Evolutionary conservation across 768 basidiomycete genomes (phyloP).

Genomic region (Russula griseocarnosa): DNA sequence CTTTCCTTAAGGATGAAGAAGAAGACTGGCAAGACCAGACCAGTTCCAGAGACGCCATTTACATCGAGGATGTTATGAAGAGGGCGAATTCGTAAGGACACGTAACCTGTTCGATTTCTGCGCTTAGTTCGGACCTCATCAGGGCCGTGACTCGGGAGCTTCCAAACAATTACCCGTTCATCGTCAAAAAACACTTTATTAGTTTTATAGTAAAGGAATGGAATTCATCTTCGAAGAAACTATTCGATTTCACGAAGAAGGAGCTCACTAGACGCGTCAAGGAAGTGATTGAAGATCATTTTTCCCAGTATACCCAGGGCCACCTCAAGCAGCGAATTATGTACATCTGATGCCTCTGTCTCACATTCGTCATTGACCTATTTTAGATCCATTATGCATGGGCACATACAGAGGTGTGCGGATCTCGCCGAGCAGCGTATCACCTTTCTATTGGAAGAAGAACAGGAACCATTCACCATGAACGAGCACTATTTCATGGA

Average conservation of each 20-base stretch:
- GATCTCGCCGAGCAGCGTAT: constrained; percentile 11
- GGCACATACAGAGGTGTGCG: constrained; percentile 14
- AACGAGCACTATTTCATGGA: constrained; percentile 31
- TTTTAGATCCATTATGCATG: constrained; percentile 14
- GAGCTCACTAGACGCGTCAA: constrained; percentile 23
- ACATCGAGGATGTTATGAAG: constrained; percentile 47
- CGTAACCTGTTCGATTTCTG: background rate
- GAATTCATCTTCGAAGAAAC: constrained; percentile 24
- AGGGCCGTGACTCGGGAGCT: constrained; percentile 67
- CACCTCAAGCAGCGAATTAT: constrained; percentile 26
- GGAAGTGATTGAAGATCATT: constrained; percentile 26
- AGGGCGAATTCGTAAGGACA: constrained; percentile 42
- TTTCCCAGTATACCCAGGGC: constrained; percentile 27
- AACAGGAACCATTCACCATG: constrained; percentile 29
- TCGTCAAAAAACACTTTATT: constrained; percentile 31
- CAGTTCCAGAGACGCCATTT: constrained; percentile 34
- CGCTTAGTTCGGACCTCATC: background rate
- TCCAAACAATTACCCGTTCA: constrained; percentile 57
- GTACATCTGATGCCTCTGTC: constrained; percentile 11
- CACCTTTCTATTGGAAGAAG: constrained; percentile 15
- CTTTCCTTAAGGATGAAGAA: constrained; percentile 39
- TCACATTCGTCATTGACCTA: background rate
- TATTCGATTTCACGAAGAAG: background rate
- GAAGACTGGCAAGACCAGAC: constrained; percentile 19
- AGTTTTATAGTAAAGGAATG: constrained; percentile 24